These are phyloP conservation scores for Luzula sylvatica DNA, from an alignment of 176 grass and related monocot species.

Conservation along the genomic window DNA sequence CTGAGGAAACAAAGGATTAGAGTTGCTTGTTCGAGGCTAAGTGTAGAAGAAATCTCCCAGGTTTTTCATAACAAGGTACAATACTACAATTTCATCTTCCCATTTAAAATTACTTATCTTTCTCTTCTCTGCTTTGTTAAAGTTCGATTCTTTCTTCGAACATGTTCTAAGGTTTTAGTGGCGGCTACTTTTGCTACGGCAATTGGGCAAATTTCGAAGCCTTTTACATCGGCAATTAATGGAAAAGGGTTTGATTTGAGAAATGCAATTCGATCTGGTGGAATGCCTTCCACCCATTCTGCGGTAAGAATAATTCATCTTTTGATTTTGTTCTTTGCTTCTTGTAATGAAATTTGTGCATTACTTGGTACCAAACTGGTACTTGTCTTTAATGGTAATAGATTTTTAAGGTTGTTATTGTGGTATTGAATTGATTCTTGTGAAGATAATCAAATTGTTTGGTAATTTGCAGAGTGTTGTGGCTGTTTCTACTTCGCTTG, in stretches of 20 bases:
- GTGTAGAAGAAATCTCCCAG: slow-evolving; percentile 39
- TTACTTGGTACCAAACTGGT: neutral
- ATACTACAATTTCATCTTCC: neutral
- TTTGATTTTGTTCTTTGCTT: neutral
- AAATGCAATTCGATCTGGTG: slow-evolving; percentile 41
- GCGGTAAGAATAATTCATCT: slow-evolving; percentile 35
- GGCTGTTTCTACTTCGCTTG: slow-evolving; percentile 60
- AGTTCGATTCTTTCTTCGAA: neutral
- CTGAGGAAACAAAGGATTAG: slow-evolving; percentile 3
- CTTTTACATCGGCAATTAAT: slow-evolving; percentile 30
- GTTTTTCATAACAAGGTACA: slow-evolving; percentile 64
- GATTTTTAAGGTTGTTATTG: neutral
- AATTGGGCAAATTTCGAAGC: slow-evolving; percentile 72
- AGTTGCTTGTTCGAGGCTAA: slow-evolving; percentile 21
- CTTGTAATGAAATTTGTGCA: neutral
- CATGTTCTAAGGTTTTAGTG: slow-evolving; percentile 49
- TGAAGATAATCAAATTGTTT: slow-evolving; percentile 1
- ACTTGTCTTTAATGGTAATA: too few species aligned
- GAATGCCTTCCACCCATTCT: slow-evolving; percentile 95
- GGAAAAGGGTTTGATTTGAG: slow-evolving; percentile 37
- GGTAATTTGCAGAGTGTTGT: slow-evolving; percentile 37
- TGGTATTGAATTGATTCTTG: neutral
- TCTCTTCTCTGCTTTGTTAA: neutral
- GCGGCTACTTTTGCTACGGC: slow-evolving; percentile 36
- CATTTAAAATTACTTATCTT: neutral